phyloP scores from a whole-genome alignment of 164 flowering plant species.

The Sextonia rubra region DNA sequence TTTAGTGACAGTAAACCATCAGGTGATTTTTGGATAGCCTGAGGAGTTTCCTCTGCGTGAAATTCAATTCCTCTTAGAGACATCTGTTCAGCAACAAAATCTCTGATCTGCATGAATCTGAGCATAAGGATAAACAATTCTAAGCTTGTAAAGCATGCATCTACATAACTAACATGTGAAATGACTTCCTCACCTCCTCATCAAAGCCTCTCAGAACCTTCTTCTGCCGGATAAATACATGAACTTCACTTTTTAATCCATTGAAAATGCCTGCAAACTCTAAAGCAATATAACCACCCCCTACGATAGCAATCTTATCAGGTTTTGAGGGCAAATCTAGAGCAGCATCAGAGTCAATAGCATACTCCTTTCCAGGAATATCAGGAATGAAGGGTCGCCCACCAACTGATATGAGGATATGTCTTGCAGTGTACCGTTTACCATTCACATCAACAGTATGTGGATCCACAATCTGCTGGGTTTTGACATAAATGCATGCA shows the following conservation, averaged over 20 bases:
- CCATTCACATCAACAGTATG: slow-evolving; percentile 96
- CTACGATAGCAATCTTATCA: slow-evolving; percentile 83
- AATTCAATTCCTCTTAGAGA: slow-evolving; percentile 86
- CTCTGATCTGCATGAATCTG: slow-evolving; percentile 59
- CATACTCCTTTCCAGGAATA: slow-evolving; percentile 89
- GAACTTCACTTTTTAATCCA: slow-evolving; percentile 85
- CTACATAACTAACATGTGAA: neutral
- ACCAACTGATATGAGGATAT: slow-evolving; percentile 89
- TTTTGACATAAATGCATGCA: slow-evolving; percentile 6
- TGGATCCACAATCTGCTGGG: slow-evolving; percentile 69
- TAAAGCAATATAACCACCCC: slow-evolving; percentile 95
- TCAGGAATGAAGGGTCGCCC: slow-evolving; percentile 93
- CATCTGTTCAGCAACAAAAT: slow-evolving; percentile 94
- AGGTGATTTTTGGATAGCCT: slow-evolving; percentile 58
- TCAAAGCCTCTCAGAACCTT: slow-evolving; percentile 92
- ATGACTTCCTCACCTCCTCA: slow-evolving; percentile 62
- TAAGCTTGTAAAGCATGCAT: neutral
- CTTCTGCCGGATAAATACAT: slow-evolving; percentile 89
- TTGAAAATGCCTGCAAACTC: slow-evolving; percentile 99
- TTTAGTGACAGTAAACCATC: slow-evolving; percentile 83
- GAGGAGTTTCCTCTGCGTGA: slow-evolving; percentile 87
- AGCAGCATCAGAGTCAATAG: slow-evolving; percentile 93
- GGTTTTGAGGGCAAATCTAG: slow-evolving; percentile 93
- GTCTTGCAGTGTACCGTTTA: slow-evolving; percentile 70
- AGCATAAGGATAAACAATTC: neutral